Percentiles rank a stretch among this genome's conserved stretches.
Evolutionary conservation across 495 filamentous ascomycete genomes (phyloP).

Genomic region (Daldinia vernicosa): DNA sequence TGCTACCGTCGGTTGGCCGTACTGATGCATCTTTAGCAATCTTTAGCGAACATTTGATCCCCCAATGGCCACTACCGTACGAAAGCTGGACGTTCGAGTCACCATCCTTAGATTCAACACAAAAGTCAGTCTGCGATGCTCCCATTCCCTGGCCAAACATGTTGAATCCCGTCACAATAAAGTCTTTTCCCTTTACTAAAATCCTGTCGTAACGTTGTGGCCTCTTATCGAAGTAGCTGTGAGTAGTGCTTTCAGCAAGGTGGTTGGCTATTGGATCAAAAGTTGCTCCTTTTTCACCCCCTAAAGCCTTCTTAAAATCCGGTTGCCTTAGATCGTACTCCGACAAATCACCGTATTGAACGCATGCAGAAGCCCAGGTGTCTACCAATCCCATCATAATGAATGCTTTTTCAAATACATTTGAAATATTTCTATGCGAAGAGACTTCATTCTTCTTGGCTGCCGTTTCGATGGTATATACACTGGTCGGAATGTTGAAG

Average conservation of each 20-base stretch:
- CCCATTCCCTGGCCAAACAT: slow-evolving; percentile 55
- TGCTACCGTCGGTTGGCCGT: neutral
- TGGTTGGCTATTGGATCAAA: slow-evolving; percentile 63
- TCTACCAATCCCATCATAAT: slow-evolving; percentile 51
- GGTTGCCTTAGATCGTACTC: slow-evolving; percentile 34
- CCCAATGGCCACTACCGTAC: slow-evolving; percentile 67
- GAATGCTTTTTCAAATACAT: slow-evolving; percentile 48
- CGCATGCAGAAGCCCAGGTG: slow-evolving; percentile 52
- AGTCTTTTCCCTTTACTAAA: slow-evolving; percentile 52
- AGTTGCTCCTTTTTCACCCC: slow-evolving; percentile 66
- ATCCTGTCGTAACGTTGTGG: slow-evolving; percentile 69
- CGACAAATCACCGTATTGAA: slow-evolving; percentile 44
- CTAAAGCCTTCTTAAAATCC: slow-evolving; percentile 36
- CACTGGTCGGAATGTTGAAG: slow-evolving; percentile 65
- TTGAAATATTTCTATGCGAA: slow-evolving; percentile 41
- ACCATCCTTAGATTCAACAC: neutral
- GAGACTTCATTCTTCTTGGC: slow-evolving; percentile 57
- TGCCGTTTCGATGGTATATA: slow-evolving; percentile 58
- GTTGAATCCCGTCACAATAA: slow-evolving; percentile 53
- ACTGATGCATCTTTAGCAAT: slow-evolving; percentile 22
- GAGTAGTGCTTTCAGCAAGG: slow-evolving; percentile 56
- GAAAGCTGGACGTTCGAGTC: slow-evolving; percentile 9
- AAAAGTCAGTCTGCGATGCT: neutral
- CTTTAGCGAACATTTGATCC: slow-evolving; percentile 56
- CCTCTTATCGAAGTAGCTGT: slow-evolving; percentile 52